These are phyloP conservation scores for Hypoxylon sp. DNA, from an alignment of 2,329 filamentous ascomycete species.

Conservation along the genomic window DNA sequence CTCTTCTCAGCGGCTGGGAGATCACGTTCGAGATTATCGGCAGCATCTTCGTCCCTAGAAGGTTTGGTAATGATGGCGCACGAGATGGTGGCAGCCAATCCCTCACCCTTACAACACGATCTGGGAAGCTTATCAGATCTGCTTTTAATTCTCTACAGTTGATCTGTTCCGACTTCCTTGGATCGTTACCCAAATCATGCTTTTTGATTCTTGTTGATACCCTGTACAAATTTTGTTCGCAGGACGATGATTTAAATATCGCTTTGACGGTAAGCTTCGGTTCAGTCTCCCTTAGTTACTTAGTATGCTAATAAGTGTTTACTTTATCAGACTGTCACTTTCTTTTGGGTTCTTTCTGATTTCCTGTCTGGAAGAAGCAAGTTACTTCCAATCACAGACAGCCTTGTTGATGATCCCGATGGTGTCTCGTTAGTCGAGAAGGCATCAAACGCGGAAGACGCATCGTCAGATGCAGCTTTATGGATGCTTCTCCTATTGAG, in stretches of 20 bases:
- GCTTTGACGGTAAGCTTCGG: constrained; percentile 81
- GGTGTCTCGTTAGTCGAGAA: constrained; percentile 71
- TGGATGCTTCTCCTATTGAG: constrained; percentile 84
- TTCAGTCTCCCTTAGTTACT: background rate
- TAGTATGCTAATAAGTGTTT: constrained; percentile 34
- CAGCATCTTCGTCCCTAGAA: constrained; percentile 77
- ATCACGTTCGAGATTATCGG: constrained; percentile 88
- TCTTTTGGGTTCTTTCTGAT: constrained; percentile 96
- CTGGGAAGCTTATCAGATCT: constrained; percentile 83
- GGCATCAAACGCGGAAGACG: constrained; percentile 71
- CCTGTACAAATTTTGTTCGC: constrained; percentile 88
- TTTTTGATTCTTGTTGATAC: constrained; percentile 87
- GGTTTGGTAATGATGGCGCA: constrained; percentile 54
- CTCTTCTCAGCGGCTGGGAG: constrained; percentile 85
- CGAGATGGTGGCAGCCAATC: constrained; percentile 53
- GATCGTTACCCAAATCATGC: constrained; percentile 78
- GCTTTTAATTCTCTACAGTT: constrained; percentile 93
- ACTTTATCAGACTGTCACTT: constrained; percentile 80
- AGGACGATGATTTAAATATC: constrained; percentile 94
- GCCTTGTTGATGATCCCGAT: constrained; percentile 68
- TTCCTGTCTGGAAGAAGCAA: constrained; percentile 77
- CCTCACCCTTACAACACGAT: constrained; percentile 67
- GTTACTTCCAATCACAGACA: constrained; percentile 70
- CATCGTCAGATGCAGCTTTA: constrained; percentile 77
- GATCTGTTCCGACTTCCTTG: constrained; percentile 93